phyloP scores from a whole-genome alignment of 331 rosid genomes.

The Malus hybrid region DNA sequence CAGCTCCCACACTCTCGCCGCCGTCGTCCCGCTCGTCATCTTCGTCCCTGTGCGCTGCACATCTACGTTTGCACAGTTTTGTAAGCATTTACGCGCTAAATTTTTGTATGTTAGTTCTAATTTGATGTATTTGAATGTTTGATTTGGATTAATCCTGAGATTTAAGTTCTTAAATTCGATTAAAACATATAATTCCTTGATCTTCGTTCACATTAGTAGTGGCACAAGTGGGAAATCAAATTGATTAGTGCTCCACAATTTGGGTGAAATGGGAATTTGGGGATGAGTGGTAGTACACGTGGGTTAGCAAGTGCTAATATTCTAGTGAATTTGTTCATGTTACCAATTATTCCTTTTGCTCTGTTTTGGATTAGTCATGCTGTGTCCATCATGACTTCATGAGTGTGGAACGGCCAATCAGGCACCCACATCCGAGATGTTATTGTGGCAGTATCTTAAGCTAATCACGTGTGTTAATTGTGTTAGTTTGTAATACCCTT shows the following conservation, averaged over 20 bases:
- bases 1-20: constrained; percentile 39
- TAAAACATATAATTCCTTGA: not conserved
- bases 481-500: not conserved
- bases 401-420: not conserved
- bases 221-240: not conserved
- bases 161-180: not conserved
- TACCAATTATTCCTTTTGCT: not conserved
- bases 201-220: not conserved
- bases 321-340: not conserved
- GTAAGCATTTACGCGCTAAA: constrained; percentile 55
- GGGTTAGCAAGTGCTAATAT: not conserved
- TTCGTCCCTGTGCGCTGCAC: constrained; percentile 56
- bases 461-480: not conserved
- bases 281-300: not conserved
- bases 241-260: not conserved
- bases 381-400: not conserved
- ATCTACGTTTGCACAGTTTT: constrained; percentile 41
- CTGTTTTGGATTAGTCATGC: not conserved
- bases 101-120: not conserved
- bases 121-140: not conserved
- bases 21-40: constrained; percentile 61
- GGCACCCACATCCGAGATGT: fast-evolving
- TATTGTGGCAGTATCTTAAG: not conserved
- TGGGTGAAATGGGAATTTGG: not conserved
- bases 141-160: not conserved